phyloP scores from a whole-genome alignment of 192 early-diverging fungal species.

The Coemansia sp. region DNA sequence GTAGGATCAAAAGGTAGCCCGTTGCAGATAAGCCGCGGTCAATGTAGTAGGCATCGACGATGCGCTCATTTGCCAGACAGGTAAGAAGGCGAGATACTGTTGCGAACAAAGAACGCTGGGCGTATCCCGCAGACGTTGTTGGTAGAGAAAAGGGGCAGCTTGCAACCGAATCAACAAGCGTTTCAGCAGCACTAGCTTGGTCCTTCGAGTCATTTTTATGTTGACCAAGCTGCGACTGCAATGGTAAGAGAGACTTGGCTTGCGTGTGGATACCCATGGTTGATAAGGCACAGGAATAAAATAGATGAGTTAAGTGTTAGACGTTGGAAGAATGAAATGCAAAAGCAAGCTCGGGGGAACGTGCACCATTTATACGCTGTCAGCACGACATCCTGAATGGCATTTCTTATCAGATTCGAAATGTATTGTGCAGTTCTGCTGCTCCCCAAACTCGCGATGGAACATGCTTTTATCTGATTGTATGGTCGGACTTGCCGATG shows the following conservation, averaged over 20 bases:
- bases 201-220: not conserved
- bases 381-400: too few relatives aligned
- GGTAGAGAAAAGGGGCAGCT: slow-evolving; percentile 18
- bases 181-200: slow-evolving; percentile 1
- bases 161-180: slow-evolving; percentile 11
- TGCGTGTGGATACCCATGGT: slow-evolving; percentile 1
- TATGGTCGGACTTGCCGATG: slow-evolving; percentile 1
- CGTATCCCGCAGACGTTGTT: slow-evolving; percentile 24
- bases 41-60: slow-evolving; percentile 53
- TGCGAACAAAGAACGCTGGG: slow-evolving; percentile 52
- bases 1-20: slow-evolving; percentile 23
- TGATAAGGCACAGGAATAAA: too few relatives aligned
- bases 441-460: not conserved
- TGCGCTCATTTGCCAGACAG: slow-evolving; percentile 58
- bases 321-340: not conserved
- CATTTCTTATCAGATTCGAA: not conserved
- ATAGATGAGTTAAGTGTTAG: too few relatives aligned
- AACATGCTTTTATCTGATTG: not conserved
- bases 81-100: slow-evolving; percentile 58
- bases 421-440: too few relatives aligned
- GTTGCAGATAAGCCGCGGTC: slow-evolving; percentile 20
- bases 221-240: not conserved
- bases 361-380: too few relatives aligned
- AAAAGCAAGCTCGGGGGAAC: not conserved
- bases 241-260: not conserved